Evolutionary conservation across 345 rosid species (phyloP).

Genomic region (Garcia nutans): DNA sequence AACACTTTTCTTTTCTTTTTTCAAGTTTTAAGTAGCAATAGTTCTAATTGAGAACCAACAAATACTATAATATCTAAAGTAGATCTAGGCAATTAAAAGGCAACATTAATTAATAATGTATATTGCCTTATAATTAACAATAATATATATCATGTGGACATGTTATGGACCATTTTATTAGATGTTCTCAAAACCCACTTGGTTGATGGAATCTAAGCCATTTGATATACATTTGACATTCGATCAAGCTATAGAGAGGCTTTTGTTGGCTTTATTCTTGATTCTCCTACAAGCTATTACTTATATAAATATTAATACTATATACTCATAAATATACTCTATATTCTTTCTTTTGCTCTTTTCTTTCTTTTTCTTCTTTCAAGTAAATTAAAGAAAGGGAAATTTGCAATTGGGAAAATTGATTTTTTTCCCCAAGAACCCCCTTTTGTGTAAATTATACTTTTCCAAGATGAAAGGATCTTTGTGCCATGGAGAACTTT

Average conservation of each 20-base stretch:
- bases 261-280: constrained; percentile 15
- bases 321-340: too few species aligned
- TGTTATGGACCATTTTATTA: too few species aligned
- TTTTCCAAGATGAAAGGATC: background rate
- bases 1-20: too few species aligned
- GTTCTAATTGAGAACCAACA: too few species aligned
- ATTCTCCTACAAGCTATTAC: background rate
- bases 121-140: too few species aligned
- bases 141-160: too few species aligned
- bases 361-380: background rate
- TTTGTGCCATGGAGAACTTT: background rate
- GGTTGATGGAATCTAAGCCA: constrained; percentile 6
- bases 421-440: background rate
- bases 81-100: too few species aligned
- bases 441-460: constrained; percentile 2
- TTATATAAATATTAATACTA: background rate
- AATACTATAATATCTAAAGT: too few species aligned
- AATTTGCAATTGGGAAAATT: background rate
- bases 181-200: background rate
- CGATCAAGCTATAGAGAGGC: background rate
- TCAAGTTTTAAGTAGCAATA: too few species aligned
- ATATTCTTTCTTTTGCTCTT: constrained; percentile 2
- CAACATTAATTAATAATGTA: too few species aligned
- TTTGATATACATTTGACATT: constrained; percentile 9
- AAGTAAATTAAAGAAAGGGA: background rate